Base-by-base conservation (phyloP, 2,329 filamentous ascomycete genomes). In the Botrytis hyacinthi region DNA sequence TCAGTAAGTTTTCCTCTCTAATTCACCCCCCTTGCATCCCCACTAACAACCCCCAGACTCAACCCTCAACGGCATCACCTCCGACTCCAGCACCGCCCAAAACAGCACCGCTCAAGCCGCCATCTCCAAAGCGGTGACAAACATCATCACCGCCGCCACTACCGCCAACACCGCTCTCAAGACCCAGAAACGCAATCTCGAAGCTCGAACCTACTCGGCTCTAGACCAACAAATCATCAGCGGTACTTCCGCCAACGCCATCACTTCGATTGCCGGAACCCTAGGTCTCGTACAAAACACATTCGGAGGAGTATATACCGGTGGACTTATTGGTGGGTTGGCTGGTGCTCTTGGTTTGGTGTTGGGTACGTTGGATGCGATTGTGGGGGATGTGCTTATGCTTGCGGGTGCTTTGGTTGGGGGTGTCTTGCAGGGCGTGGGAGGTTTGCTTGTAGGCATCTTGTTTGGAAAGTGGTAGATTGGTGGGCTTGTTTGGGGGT, bases 21-120 rank as follows among this genome's bases (percentile, higher is more conserved):
- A n/a, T 3, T 2, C 14, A 18, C n/a, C 1, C 6, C 22, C 16
- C 26, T 9, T 42, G 0, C 26, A 18, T 9, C 3, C 26, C 3
- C 20, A 20, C 12, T 62, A 62, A 62, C 22, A 62, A 9, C 18
- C 26, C 26, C 7, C 37, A 62, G 22, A 62, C 22, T 62, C 60
- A 26, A 62, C 35, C 22, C 60, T 62, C 37, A 40, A 18, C 37
- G 8, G 3, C 14, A 62, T 62, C 14, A 62, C 10, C 60, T 37
- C 60, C 26, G 3, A 5, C 1, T 62, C 35, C 60, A 62, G 1
- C 12, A 4, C 26, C 5, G 37, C 26, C 10, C 60, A 40, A 42
- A 62, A 62, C 37, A n/a, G 20, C 60, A 62, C 60, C 10, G 60
- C 37, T 1, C 60, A 62, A 42, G 10, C 60, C 60, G 14, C 22